phyloP scores from a whole-genome alignment of 2,329 filamentous ascomycete genomes.

The Apiospora marii region DNA sequence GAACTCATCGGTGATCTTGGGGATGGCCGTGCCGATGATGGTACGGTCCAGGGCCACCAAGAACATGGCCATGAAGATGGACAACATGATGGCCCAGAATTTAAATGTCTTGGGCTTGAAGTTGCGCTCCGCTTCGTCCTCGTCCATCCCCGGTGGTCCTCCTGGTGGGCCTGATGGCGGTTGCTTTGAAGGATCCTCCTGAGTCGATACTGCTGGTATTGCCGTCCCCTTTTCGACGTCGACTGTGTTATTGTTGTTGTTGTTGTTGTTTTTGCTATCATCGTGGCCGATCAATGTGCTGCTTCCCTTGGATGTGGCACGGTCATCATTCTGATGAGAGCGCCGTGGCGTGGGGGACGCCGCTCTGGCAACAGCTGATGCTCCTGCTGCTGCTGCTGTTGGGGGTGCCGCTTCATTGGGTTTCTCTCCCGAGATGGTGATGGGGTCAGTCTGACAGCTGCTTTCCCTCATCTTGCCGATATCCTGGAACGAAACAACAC shows the following conservation, averaged over 20 bases:
- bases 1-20: slow-evolving; percentile 64
- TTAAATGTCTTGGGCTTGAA: slow-evolving; percentile 60
- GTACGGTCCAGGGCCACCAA: slow-evolving; percentile 65
- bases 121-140: slow-evolving; percentile 46
- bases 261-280: neutral
- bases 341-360: neutral
- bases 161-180: neutral
- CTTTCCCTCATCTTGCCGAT: neutral
- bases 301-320: slow-evolving; percentile 1
- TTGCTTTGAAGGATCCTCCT: neutral
- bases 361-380: neutral
- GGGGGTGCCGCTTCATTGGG: neutral
- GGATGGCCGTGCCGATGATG: slow-evolving; percentile 64
- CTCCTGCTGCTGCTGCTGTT: neutral
- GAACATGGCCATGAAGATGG: slow-evolving; percentile 63
- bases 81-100: slow-evolving; percentile 64
- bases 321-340: neutral
- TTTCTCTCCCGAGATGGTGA: neutral
- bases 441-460: slow-evolving; percentile 14
- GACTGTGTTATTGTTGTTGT: neutral
- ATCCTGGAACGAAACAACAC: neutral
- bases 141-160: neutral
- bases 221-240: neutral
- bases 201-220: neutral
- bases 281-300: neutral